These are phyloP conservation scores for Tolypocladium paradoxum DNA, from an alignment of 2,329 filamentous ascomycete species.

Conservation along the genomic window DNA sequence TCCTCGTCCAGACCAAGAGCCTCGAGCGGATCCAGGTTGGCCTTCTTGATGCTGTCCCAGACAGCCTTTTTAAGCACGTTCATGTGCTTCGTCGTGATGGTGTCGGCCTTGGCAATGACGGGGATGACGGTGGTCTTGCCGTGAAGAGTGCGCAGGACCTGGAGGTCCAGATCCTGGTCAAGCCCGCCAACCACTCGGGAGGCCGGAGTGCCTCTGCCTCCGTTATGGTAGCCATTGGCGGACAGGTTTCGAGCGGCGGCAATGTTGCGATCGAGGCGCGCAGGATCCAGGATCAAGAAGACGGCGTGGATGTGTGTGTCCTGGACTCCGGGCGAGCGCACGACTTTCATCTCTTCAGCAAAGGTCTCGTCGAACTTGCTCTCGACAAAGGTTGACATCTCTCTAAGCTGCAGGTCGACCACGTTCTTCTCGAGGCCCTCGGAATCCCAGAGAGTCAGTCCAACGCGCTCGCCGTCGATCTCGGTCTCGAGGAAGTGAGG, in stretches of 20 bases:
- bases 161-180: conserved; percentile 82
- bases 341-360: conserved; percentile 92
- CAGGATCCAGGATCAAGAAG: conserved; percentile 83
- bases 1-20: conserved; percentile 73
- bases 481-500: conserved; percentile 90
- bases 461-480: conserved; percentile 82
- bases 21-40: conserved; percentile 80
- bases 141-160: conserved; percentile 77
- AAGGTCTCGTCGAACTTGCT: conserved; percentile 99
- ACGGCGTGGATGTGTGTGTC: conserved; percentile 97
- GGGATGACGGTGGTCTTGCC: conserved; percentile 94
- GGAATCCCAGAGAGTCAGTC: conserved; percentile 93
- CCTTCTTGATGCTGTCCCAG: conserved; percentile 75
- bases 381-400: conserved; percentile 87
- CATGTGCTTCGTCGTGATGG: conserved; percentile 94
- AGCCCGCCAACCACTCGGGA: conserved; percentile 47
- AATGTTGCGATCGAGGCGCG: conserved; percentile 74
- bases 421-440: conserved; percentile 90
- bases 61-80: conserved; percentile 80
- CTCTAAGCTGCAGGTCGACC: conserved; percentile 85
- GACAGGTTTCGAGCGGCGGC: conserved; percentile 48
- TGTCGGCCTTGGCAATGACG: conserved; percentile 93
- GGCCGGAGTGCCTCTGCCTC: conserved; percentile 32
- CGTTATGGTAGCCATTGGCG: conserved; percentile 39
- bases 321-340: conserved; percentile 81